Evolutionary conservation across 306 rosid species (phyloP).

Genomic region (Arachis hypogaea): DNA sequence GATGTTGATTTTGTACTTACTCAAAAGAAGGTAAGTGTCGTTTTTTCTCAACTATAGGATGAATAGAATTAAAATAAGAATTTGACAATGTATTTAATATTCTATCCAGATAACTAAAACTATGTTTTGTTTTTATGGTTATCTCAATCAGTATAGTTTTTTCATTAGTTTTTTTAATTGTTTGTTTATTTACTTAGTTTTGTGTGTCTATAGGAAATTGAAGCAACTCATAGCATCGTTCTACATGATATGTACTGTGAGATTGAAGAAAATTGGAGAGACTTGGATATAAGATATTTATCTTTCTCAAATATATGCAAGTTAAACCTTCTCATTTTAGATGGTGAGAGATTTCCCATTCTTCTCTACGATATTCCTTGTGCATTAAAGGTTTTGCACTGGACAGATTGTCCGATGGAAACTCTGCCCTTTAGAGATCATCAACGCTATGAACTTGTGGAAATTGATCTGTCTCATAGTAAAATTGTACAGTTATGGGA

Average conservation of each 20-base stretch:
- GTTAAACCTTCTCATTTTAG: background rate
- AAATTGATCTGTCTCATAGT: background rate
- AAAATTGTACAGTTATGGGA: slow-evolving; percentile 9
- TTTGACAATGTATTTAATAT: no score
- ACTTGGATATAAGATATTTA: background rate
- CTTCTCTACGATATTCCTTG: background rate
- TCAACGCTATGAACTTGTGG: slow-evolving; percentile 15
- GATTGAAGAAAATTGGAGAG: background rate
- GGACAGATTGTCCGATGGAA: slow-evolving; percentile 10
- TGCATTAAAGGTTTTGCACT: background rate
- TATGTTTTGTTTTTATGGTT: no score
- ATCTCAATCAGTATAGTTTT: no score
- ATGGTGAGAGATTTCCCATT: background rate
- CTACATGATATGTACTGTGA: background rate
- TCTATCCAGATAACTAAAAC: no score
- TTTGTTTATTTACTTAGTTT: background rate
- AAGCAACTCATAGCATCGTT: slow-evolving; percentile 12
- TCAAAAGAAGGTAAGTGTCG: background rate
- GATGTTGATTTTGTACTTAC: background rate
- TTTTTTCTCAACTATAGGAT: background rate
- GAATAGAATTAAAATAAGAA: no score
- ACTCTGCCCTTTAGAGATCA: background rate
- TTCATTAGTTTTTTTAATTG: no score
- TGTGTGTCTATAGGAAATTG: slow-evolving; percentile 14
- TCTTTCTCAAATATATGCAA: slow-evolving; percentile 12